Evolutionary conservation across 495 filamentous ascomycete species (phyloP).

Genomic region (Hyaloscypha finlandica): DNA sequence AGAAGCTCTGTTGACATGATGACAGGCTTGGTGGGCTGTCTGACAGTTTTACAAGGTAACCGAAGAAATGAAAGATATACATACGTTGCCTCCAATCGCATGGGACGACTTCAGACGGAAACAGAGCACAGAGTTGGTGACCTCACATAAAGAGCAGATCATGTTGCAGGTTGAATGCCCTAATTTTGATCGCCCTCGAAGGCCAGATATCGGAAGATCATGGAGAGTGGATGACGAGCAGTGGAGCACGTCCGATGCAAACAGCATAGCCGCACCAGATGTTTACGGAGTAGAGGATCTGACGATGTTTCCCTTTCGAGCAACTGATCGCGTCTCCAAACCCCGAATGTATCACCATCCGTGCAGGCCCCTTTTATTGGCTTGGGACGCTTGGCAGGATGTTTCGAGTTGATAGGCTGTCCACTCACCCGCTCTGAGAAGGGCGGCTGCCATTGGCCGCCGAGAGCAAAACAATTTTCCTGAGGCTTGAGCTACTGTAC

Average conservation of each 20-base stretch:
- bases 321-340: conserved; percentile 5
- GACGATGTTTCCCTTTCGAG: not conserved
- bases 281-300: too few relatives aligned
- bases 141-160: conserved; percentile 9
- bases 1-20: not conserved
- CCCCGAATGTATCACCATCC: not conserved
- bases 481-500: too few relatives aligned
- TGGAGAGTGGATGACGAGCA: not conserved
- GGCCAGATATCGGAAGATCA: not conserved
- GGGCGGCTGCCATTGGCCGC: not conserved
- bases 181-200: not conserved
- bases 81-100: not conserved
- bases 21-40: not conserved
- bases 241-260: not conserved
- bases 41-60: not conserved
- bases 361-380: not conserved
- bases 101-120: conserved; percentile 7
- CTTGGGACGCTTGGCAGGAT: not conserved
- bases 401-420: not conserved
- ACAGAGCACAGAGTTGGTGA: not conserved
- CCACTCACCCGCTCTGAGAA: not conserved
- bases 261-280: not conserved
- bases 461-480: not conserved
- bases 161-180: conserved; percentile 5
- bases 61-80: not conserved